Percentiles rank a stretch among this genome's conserved stretches.
phyloP scores from a whole-genome alignment of 2,329 filamentous ascomycete genomes.

The Microdochium bolleyi region DNA sequence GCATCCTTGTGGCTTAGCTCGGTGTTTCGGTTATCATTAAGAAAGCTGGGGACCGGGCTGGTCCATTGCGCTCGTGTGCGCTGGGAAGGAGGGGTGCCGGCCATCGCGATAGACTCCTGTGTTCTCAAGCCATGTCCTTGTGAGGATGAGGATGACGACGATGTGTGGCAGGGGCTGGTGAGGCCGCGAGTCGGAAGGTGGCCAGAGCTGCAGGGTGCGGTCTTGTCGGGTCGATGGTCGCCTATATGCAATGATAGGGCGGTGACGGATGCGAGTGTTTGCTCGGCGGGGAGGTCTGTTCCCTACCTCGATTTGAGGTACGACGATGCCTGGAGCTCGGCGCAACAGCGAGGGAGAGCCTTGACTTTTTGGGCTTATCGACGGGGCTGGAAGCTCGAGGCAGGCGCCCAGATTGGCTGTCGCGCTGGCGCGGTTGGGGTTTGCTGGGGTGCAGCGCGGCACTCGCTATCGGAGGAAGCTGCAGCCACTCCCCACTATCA shows the following conservation, averaged over 20 bases:
- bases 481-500: no score
- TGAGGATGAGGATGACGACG: neutral
- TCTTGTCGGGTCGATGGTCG: no score
- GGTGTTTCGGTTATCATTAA: slow-evolving; percentile 53
- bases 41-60: slow-evolving; percentile 40
- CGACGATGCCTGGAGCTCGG: no score
- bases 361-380: neutral
- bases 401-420: neutral
- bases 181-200: no score
- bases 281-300: no score
- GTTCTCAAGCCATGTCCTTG: neutral
- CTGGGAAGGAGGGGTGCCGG: slow-evolving; percentile 30
- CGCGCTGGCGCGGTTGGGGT: neutral
- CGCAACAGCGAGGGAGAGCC: no score
- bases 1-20: slow-evolving; percentile 58
- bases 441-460: neutral
- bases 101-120: slow-evolving; percentile 23
- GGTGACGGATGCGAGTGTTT: no score
- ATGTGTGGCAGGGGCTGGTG: no score
- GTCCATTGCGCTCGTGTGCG: slow-evolving; percentile 27
- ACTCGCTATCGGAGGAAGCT: neutral
- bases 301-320: no score
- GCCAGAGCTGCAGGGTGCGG: no score
- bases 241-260: no score
- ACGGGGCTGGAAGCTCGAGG: neutral